phyloP scores from a whole-genome alignment of 2,329 filamentous ascomycete species.

The Penicillium thymicola region DNA sequence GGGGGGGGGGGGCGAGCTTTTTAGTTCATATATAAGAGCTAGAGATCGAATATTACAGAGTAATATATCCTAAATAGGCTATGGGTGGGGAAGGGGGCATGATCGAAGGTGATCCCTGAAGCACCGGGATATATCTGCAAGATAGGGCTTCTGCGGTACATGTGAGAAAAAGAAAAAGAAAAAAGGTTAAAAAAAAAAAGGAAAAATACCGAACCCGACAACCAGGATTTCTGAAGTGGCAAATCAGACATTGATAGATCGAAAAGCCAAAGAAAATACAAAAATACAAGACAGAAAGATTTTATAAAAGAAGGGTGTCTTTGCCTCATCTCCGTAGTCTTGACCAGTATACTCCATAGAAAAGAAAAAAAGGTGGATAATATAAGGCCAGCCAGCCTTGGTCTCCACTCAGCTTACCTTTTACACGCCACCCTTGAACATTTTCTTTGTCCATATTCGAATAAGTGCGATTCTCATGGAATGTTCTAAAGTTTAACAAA shows the following conservation, averaged over 20 bases:
- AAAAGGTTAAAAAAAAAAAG: background rate
- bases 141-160: background rate
- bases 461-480: background rate
- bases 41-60: background rate
- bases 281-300: background rate
- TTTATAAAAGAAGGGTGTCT: background rate
- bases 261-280: constrained; percentile 11
- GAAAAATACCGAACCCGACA: background rate
- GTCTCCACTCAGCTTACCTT: background rate
- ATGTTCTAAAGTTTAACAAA: background rate
- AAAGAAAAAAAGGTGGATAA: background rate
- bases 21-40: background rate
- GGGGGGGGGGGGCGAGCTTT: background rate
- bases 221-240: background rate
- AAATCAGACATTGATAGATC: constrained; percentile 12
- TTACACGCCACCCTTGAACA: background rate
- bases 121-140: background rate
- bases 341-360: too few relatives aligned
- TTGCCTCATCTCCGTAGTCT: background rate
- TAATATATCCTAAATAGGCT: background rate
- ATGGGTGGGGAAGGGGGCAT: background rate
- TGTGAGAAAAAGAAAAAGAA: background rate
- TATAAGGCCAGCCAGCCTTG: constrained; percentile 3
- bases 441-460: background rate
- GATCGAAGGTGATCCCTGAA: background rate